Percentiles rank a stretch among this genome's conserved stretches.
Conservation (phyloP, 139 green algal species). For the Gonium pectorale region DNA sequence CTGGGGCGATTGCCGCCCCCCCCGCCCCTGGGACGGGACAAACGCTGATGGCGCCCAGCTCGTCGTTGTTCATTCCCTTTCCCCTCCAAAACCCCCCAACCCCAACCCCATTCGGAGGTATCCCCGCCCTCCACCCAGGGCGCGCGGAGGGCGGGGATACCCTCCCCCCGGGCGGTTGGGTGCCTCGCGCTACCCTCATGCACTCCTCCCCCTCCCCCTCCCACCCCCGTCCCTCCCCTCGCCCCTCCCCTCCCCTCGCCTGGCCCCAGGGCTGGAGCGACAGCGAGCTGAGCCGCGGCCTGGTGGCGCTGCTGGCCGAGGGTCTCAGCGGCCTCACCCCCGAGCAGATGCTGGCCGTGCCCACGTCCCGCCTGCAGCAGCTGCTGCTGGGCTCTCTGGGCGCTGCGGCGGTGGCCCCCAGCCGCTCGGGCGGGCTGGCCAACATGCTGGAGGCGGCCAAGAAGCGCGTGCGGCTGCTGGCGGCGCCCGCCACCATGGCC, state of each 20-base stretch:
- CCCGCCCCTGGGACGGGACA: too few species aligned
- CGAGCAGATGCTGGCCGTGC: conserved; percentile 67
- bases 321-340: conserved; percentile 76
- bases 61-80: background rate
- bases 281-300: conserved; percentile 79
- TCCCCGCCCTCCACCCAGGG: background rate
- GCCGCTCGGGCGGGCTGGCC: conserved; percentile 82
- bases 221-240: background rate
- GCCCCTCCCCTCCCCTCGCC: background rate
- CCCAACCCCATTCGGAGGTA: background rate
- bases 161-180: too few species aligned
- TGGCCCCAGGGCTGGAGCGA: conserved; percentile 65
- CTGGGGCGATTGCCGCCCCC: too few species aligned
- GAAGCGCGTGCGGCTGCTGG: conserved; percentile 69
- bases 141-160: too few species aligned
- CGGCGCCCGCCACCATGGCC: conserved; percentile 53
- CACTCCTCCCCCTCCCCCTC: background rate
- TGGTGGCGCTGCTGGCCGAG: conserved; percentile 76
- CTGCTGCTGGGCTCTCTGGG: conserved; percentile 54
- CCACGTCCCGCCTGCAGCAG: conserved; percentile 41
- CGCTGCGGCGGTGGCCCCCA: conserved; percentile 64
- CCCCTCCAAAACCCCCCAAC: background rate
- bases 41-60: background rate
- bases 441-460: conserved; percentile 90
- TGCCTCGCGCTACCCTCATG: background rate